Conservation (phyloP, 768 basidiomycete species). For the Lactarius tabidus region DNA sequence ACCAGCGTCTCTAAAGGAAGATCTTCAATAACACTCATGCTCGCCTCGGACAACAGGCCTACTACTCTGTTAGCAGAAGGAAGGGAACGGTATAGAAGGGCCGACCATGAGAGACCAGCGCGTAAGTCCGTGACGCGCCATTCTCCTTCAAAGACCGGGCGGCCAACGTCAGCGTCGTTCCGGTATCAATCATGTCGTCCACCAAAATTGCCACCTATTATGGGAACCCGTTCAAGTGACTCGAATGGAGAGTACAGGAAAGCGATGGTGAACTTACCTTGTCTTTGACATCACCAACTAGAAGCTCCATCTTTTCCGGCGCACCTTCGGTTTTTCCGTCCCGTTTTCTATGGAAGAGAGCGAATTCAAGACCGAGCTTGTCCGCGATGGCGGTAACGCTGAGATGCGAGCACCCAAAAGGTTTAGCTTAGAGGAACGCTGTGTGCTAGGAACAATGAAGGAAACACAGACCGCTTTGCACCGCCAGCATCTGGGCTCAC, state of each 20-base stretch:
- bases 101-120: conserved; percentile 88
- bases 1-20: conserved; percentile 84
- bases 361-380: conserved; percentile 92
- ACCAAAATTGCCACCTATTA: conserved; percentile 85
- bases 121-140: conserved; percentile 83
- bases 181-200: conserved; percentile 99
- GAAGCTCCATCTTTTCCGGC: conserved; percentile 83
- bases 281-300: conserved; percentile 91
- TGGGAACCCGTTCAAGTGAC: conserved; percentile 8
- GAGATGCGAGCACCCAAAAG: not conserved
- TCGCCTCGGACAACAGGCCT: conserved; percentile 80
- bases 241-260: not conserved
- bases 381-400: conserved; percentile 95
- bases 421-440: not conserved
- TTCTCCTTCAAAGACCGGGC: conserved; percentile 82
- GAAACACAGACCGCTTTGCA: conserved; percentile 80
- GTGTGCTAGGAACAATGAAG: not conserved
- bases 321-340: conserved; percentile 61
- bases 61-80: not conserved
- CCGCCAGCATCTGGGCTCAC: conserved; percentile 98
- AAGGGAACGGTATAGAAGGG: conserved; percentile 13
- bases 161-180: conserved; percentile 82
- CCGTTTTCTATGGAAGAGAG: conserved; percentile 89
- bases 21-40: conserved; percentile 60
- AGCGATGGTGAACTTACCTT: conserved; percentile 50